A percentile compares a stretch with the other conserved stretches of the same genome.
These are phyloP conservation scores for Penicillium frequentans DNA, from an alignment of 2,329 filamentous ascomycete genomes.

Conservation along the genomic window DNA sequence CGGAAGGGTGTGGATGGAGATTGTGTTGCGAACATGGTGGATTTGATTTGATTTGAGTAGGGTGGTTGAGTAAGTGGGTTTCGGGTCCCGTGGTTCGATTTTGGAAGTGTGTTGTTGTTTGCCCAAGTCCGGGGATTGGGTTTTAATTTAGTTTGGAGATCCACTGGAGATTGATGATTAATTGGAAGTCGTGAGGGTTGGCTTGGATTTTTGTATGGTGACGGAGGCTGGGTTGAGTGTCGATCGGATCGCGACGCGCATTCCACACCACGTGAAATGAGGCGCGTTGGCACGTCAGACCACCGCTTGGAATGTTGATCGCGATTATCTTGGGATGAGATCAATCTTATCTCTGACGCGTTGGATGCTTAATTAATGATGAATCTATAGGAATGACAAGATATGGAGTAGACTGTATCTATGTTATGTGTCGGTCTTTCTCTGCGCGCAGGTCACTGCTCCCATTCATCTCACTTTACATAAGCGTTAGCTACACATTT, in stretches of 20 bases:
- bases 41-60: conserved; percentile 2
- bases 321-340: neutral
- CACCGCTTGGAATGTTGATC: neutral
- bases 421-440: too few species aligned
- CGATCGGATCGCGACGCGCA: conserved; percentile 16
- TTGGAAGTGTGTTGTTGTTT: conserved; percentile 18
- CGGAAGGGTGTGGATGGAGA: conserved; percentile 22
- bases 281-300: conserved; percentile 1
- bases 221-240: conserved; percentile 8
- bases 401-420: too few species aligned
- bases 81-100: conserved; percentile 20
- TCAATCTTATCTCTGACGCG: neutral
- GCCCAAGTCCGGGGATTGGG: conserved; percentile 7
- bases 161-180: conserved; percentile 2
- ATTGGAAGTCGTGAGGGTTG: neutral
- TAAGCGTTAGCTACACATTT: too few species aligned
- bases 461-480: too few species aligned
- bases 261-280: conserved; percentile 14
- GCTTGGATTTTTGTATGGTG: conserved; percentile 6
- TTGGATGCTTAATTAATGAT: neutral
- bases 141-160: neutral
- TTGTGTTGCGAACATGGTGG: conserved; percentile 32
- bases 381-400: neutral
- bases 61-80: conserved; percentile 4
- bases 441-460: too few species aligned